Base-by-base conservation (phyloP, 2,329 filamentous ascomycete species). In the Drechslerella dactyloides region DNA sequence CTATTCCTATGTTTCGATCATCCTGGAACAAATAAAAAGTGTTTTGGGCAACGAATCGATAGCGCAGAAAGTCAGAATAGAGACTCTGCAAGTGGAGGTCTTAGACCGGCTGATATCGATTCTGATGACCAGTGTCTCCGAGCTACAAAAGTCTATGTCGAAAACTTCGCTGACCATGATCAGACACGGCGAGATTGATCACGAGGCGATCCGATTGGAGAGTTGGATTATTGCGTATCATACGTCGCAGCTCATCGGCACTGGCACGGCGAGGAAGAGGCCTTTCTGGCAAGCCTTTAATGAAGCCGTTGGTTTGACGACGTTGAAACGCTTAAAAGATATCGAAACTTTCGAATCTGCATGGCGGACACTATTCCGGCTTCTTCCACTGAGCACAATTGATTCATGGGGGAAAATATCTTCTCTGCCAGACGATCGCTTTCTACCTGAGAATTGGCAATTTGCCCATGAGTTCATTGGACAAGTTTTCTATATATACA, bases 351-450 rank as follows among this genome's bases (percentile, higher is more conserved):
- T 88, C 55, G 87, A 90, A 77, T 77, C 78, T 8, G 75, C 84
- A 2, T 89, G 87, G 87, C 81, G 82, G 62, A 80, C 80, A 19
- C 79, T 88, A 77, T 89, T 89, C 74, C 82, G 83, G 0, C 79
- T 89, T 1, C 80, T 89, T 6, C 87, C 87, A 0, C 79, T 89
- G 0, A 81, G 81, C 23, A 86, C 88, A 69, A 86, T 89, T 74
- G 83, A 87, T 75, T 80, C 82, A 56, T 75, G 77, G 11, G 87
- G 87, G 0, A 78, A 85, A 7, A 73, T 86, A 23, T 75, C 82
- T 52, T 73, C 79, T 13, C 27, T 55, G 2, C 35, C 33, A 21
- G 64, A 64, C 3, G 46, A 70, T 11, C 46, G 19, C 13, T n/a
- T 44, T 10, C 78, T 80, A 0, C 76, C 83, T 23, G 86, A 89